Conservation (phyloP, 345 rosid genomes). For the Durio zibethinus region DNA sequence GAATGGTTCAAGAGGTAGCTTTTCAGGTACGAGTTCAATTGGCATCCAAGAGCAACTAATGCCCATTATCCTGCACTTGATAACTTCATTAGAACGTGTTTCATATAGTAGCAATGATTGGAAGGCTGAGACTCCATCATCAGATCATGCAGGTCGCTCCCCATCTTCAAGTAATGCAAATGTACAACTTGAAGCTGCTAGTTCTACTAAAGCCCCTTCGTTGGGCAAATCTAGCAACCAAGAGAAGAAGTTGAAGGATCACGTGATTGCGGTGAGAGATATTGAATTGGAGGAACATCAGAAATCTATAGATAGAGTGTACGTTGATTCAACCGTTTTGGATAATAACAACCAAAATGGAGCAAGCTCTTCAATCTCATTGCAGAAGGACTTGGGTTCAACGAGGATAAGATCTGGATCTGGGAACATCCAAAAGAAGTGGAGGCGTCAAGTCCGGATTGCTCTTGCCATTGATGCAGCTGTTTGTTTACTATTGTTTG, state of each 20-base stretch:
- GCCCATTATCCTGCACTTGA: constrained; percentile 57
- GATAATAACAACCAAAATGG: constrained; percentile 42
- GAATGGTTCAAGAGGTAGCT: constrained; percentile 57
- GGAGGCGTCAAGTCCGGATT: constrained; percentile 69
- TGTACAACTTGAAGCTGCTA: constrained; percentile 44
- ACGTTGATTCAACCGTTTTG: constrained; percentile 38
- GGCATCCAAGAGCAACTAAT: constrained; percentile 60
- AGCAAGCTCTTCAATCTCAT: constrained; percentile 38
- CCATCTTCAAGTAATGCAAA: constrained; percentile 43
- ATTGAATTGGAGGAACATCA: constrained; percentile 63
- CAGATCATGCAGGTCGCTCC: constrained; percentile 32
- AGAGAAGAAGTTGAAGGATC: constrained; percentile 73
- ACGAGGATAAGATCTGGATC: constrained; percentile 54
- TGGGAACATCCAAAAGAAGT: constrained; percentile 54
- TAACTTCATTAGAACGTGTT: constrained; percentile 61
- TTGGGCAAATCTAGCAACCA: constrained; percentile 55
- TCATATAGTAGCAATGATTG: constrained; percentile 36
- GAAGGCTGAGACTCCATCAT: constrained; percentile 32
- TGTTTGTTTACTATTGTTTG: constrained; percentile 58
- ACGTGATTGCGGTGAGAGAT: constrained; percentile 50
- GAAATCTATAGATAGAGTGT: constrained; percentile 49
- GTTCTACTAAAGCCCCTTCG: constrained; percentile 71
- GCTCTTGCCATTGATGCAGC: constrained; percentile 76
- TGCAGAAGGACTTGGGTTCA: constrained; percentile 60
- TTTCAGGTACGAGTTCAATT: constrained; percentile 52